These are phyloP conservation scores for Polyrhizophydium stewartii DNA, from an alignment of 371 early-diverging fungal genomes.

Conservation along the genomic window DNA sequence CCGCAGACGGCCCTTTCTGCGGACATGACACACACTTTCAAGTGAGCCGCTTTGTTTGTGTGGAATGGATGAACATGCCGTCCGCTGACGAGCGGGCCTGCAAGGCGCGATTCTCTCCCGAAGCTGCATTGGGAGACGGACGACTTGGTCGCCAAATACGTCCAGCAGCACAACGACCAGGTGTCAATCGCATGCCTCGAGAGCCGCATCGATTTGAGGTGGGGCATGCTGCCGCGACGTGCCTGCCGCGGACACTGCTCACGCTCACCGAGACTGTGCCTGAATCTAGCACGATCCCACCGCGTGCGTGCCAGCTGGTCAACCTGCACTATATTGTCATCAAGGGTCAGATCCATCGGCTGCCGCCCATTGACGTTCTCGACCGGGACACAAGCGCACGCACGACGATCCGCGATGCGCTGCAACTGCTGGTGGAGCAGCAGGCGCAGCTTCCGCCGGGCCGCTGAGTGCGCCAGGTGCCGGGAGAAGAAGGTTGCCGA, in stretches of 20 bases:
- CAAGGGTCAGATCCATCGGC: constrained; percentile 63
- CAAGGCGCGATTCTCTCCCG: not conserved
- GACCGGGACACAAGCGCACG: constrained; percentile 7
- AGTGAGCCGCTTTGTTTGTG: not conserved
- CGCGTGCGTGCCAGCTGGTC: constrained; percentile 63
- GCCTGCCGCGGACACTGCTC: not conserved
- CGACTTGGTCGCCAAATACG: not conserved
- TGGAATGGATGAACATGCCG: too few species aligned
- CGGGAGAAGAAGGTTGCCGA: not conserved
- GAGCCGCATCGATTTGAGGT: not conserved
- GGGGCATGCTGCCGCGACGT: not conserved
- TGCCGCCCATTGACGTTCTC: constrained; percentile 37
- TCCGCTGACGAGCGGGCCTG: too few species aligned
- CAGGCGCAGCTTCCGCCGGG: too few species aligned
- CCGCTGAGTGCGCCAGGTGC: too few species aligned
- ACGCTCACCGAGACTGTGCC: not conserved
- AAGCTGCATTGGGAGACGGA: not conserved
- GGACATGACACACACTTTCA: not conserved
- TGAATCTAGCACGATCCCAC: constrained; percentile 59
- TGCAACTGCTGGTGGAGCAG: not conserved
- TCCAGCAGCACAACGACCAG: not conserved
- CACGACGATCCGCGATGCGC: not conserved
- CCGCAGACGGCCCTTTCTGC: not conserved
- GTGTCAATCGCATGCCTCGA: constrained; percentile 1
- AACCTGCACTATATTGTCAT: constrained; percentile 76